These are phyloP conservation scores for Fraxinus baroniana DNA, from an alignment of 305 asterid genomes.

Conservation along the genomic window DNA sequence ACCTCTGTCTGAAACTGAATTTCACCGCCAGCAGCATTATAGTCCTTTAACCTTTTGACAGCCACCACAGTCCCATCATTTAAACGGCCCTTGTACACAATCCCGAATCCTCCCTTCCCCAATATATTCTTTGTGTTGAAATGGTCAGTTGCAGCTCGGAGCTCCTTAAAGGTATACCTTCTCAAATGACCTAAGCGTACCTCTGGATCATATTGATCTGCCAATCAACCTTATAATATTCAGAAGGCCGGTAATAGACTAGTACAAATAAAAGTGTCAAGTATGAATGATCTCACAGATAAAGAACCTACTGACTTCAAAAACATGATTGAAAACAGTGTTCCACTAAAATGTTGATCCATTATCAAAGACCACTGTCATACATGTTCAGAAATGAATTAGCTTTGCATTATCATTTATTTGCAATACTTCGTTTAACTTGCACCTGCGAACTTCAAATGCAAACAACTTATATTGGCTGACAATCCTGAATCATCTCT, in stretches of 20 bases:
- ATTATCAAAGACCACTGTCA: neutral
- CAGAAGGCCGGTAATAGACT: neutral
- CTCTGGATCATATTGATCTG: constrained; percentile 93
- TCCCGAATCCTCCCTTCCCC: constrained; percentile 91
- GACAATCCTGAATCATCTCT: neutral
- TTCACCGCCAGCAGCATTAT: constrained; percentile 78
- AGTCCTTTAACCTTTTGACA: constrained; percentile 82
- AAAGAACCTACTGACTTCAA: neutral
- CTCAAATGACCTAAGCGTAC: constrained; percentile 82
- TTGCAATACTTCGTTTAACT: neutral
- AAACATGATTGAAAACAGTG: neutral
- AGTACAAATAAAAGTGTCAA: neutral
- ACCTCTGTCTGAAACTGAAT: constrained; percentile 95
- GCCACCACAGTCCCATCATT: constrained; percentile 82
- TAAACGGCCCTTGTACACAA: constrained; percentile 78
- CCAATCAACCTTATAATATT: constrained; percentile 13
- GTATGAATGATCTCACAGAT: neutral
- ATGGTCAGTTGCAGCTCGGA: constrained; percentile 78
- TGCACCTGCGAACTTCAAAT: neutral
- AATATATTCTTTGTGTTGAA: constrained; percentile 74
- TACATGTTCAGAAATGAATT: neutral
- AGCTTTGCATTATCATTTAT: neutral
- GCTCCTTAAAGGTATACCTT: constrained; percentile 82
- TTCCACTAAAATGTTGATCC: neutral
- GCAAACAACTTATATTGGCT: neutral